These are phyloP conservation scores for Porodaedalea pini DNA, from an alignment of 1,284 basidiomycete genomes.

Conservation along the genomic window DNA sequence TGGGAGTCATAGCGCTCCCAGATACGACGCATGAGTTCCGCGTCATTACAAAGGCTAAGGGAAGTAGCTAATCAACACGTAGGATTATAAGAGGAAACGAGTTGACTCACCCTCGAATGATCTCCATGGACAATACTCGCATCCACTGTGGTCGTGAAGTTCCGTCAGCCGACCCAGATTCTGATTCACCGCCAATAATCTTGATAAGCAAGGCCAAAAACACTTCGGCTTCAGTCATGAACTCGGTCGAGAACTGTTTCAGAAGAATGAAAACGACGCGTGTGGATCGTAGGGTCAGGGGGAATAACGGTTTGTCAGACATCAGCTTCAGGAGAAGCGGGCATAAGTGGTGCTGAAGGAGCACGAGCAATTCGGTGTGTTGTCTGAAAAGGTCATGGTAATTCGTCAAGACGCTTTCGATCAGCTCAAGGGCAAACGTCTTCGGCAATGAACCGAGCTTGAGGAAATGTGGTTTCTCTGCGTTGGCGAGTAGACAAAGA, in stretches of 20 bases:
- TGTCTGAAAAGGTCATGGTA: conserved; percentile 87
- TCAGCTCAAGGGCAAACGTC: conserved; percentile 92
- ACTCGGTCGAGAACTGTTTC: conserved; percentile 84
- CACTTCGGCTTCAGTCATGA: conserved; percentile 78
- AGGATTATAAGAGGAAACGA: neutral
- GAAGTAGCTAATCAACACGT: conserved; percentile 4
- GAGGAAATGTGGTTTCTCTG: conserved; percentile 80
- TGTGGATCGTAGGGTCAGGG: conserved; percentile 85
- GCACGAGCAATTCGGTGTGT: conserved; percentile 81
- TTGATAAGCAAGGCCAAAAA: conserved; percentile 81
- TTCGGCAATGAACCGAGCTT: conserved; percentile 84
- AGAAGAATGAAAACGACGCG: conserved; percentile 91
- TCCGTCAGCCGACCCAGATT: conserved; percentile 32
- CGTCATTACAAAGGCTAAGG: conserved; percentile 75
- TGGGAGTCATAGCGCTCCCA: conserved; percentile 81
- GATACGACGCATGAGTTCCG: conserved; percentile 73
- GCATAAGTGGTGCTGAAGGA: conserved; percentile 85
- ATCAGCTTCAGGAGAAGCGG: conserved; percentile 84
- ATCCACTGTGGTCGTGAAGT: conserved; percentile 70
- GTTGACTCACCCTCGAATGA: conserved; percentile 69
- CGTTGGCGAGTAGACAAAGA: conserved; percentile 81
- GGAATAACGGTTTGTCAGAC: conserved; percentile 83
- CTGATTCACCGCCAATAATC: conserved; percentile 69
- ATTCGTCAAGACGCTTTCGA: conserved; percentile 95
- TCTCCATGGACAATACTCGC: conserved; percentile 87